Conservation (phyloP, 495 filamentous ascomycete species). For the Penicillium diatomitis region DNA sequence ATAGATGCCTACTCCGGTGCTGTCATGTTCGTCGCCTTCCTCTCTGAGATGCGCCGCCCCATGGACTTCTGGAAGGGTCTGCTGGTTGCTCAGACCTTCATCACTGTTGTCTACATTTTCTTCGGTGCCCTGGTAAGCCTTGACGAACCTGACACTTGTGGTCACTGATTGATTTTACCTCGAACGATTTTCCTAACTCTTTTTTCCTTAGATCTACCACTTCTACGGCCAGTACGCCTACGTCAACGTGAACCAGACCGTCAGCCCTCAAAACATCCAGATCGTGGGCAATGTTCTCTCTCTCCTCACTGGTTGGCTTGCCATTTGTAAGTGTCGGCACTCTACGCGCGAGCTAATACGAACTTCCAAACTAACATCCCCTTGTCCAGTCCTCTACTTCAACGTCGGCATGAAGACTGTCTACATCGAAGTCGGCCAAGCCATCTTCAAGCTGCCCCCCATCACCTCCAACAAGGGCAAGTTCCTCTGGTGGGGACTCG, state of each 20-base stretch:
- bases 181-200: no score
- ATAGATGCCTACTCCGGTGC: constrained; percentile 46
- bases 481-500: constrained; percentile 37
- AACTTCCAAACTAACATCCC: not conserved
- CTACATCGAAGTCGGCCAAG: constrained; percentile 48
- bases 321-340: constrained; percentile 17
- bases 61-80: constrained; percentile 54
- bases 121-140: constrained; percentile 42
- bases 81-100: constrained; percentile 43
- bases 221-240: constrained; percentile 48
- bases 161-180: not conserved
- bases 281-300: constrained; percentile 46
- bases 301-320: constrained; percentile 44
- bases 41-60: constrained; percentile 56
- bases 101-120: constrained; percentile 43
- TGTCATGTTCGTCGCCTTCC: constrained; percentile 51
- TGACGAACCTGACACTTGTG: not conserved
- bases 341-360: not conserved
- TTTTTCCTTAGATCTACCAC: constrained; percentile 30
- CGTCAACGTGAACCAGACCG: constrained; percentile 39
- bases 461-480: constrained; percentile 39
- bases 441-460: constrained; percentile 39
- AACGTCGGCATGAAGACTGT: constrained; percentile 57
- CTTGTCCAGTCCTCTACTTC: constrained; percentile 22
- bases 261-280: constrained; percentile 41